A percentile compares a stretch with the other conserved stretches of the same genome.
These are phyloP conservation scores for Huiozyma sinensis DNA, from an alignment of 805 yeast species.

Conservation along the genomic window DNA sequence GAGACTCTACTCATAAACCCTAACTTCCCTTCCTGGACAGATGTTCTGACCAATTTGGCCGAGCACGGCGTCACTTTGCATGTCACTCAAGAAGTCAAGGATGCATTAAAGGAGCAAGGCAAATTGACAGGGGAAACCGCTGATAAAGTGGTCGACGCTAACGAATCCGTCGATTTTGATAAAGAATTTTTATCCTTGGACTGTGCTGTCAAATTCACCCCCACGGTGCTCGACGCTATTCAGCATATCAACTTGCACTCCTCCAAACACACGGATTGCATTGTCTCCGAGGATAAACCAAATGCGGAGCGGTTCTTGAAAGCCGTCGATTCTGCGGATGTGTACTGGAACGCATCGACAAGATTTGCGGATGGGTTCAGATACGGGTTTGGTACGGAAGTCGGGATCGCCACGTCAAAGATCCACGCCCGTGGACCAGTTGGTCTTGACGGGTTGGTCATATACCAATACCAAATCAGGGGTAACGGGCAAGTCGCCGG, in stretches of 20 bases:
- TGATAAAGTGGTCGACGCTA: constrained; percentile 34
- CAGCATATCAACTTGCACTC: constrained; percentile 81
- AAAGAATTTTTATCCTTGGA: constrained; percentile 78
- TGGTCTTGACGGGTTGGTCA: constrained; percentile 92
- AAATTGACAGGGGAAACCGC: constrained; percentile 10
- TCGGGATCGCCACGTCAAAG: constrained; percentile 93
- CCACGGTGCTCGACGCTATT: constrained; percentile 61
- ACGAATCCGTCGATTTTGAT: constrained; percentile 50
- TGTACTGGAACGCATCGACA: constrained; percentile 95
- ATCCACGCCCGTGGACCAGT: constrained; percentile 99
- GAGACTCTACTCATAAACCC: constrained; percentile 64
- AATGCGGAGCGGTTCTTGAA: constrained; percentile 69
- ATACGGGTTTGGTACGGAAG: constrained; percentile 98
- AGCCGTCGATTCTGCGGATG: constrained; percentile 91
- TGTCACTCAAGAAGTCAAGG: constrained; percentile 41
- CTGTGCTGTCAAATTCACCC: constrained; percentile 60
- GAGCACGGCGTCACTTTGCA: constrained; percentile 63
- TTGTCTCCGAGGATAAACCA: constrained; percentile 63
- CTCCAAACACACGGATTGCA: constrained; percentile 92
- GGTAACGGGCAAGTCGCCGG: constrained; percentile 91
- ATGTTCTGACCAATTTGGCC: constrained; percentile 36
- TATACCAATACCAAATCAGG: constrained; percentile 85
- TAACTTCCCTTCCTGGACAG: constrained; percentile 28
- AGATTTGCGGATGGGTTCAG: constrained; percentile 98
- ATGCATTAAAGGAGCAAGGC: constrained; percentile 11